Percentiles rank a stretch among this genome's conserved stretches.
These are phyloP conservation scores for Clarireedia homoeocarpa DNA, from an alignment of 2,329 filamentous ascomycete genomes.

Conservation along the genomic window DNA sequence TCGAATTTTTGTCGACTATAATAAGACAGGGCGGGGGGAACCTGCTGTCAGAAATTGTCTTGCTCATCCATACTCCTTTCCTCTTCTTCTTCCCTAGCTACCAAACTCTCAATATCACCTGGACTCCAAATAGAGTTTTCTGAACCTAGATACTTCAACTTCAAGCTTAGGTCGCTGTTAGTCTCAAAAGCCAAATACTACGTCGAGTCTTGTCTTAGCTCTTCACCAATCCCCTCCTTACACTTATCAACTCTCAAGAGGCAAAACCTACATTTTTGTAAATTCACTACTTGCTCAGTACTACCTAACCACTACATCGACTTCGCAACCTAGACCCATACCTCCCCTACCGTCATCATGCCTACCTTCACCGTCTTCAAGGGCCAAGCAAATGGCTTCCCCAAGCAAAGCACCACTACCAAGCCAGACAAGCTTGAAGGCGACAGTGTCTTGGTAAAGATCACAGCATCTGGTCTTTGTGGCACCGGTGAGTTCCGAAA, in stretches of 20 bases:
- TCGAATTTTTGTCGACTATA: neutral
- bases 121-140: neutral
- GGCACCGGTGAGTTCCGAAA: slow-evolving; percentile 4
- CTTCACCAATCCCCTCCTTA: no score
- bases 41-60: neutral
- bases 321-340: no score
- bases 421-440: slow-evolving; percentile 8
- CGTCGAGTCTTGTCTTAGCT: no score
- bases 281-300: no score
- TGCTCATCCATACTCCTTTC: neutral
- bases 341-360: slow-evolving; percentile 1
- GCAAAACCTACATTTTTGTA: no score
- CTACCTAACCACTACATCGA: no score
- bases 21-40: neutral
- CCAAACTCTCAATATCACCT: neutral
- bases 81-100: neutral
- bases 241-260: no score
- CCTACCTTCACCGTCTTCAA: slow-evolving; percentile 15
- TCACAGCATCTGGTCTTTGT: slow-evolving; percentile 13
- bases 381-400: slow-evolving; percentile 4
- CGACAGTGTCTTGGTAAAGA: slow-evolving; percentile 11
- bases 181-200: no score
- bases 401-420: slow-evolving; percentile 10
- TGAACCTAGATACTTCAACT: no score
- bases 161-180: no score